phyloP scores from a whole-genome alignment of 306 rosid genomes.

The Cucurbita moschata region DNA sequence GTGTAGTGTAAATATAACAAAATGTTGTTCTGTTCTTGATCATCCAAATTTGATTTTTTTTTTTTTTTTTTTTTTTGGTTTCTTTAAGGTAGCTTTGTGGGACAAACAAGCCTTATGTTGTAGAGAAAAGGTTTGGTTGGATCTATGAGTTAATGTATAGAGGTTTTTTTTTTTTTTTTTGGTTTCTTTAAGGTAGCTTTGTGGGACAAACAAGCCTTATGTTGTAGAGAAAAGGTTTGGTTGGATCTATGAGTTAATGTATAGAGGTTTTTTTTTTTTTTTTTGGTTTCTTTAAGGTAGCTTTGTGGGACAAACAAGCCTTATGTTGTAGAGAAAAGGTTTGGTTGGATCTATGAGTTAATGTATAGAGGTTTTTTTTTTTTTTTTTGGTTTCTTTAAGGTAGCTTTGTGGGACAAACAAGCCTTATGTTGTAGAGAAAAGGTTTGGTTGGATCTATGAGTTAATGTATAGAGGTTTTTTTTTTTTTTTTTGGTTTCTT shows the following conservation, averaged over 20 bases:
- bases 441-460: constrained; percentile 22
- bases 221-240: constrained; percentile 37
- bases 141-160: constrained; percentile 21
- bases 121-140: constrained; percentile 29
- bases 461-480: constrained; percentile 26
- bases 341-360: constrained; percentile 13
- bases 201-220: constrained; percentile 28
- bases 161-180: constrained; percentile 9
- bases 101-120: constrained; percentile 33
- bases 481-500: constrained; percentile 25
- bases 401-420: constrained; percentile 16
- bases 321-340: constrained; percentile 36
- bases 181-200: constrained; percentile 20
- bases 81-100: constrained; percentile 19
- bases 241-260: constrained; percentile 13
- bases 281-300: constrained; percentile 22
- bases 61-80: constrained; percentile 23
- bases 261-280: constrained; percentile 27
- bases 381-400: constrained; percentile 25
- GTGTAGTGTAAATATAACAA: constrained; percentile 20
- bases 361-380: constrained; percentile 27
- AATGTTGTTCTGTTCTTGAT: constrained; percentile 14
- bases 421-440: constrained; percentile 35
- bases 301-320: constrained; percentile 21
- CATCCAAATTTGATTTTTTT: constrained; percentile 13